Evolutionary conservation across 2,329 filamentous ascomycete genomes (phyloP), one percentile per base, ranked within the genome.

Genomic region (Cladophialophora carrionii): DNA sequence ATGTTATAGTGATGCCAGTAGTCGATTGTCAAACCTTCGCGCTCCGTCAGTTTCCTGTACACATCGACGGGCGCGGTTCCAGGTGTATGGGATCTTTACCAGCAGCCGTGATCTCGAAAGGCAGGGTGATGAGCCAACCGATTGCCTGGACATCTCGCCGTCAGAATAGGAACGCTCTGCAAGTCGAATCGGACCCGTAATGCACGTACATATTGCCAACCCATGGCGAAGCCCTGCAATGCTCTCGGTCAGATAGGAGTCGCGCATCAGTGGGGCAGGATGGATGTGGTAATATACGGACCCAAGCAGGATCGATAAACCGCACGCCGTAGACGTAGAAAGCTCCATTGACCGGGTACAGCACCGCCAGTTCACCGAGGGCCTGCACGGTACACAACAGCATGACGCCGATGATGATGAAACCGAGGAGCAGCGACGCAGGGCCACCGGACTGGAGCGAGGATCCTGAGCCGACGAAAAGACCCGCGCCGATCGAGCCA

Each of bases 231-330:
- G 0, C 92, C 67, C 66, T 62, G 53, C 32, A n/a, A n/a, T 37
- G 10, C 12, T 7, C 20, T 59, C 26, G 43, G 54, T 32, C 12
- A 29, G 26, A 55, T 43, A 14, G n/a, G n/a, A 20, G 37, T 43
- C 37, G 17, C 37, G 8, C 8, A 57, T 55, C 32, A 14, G 20
- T 3, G 14, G 49, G 10, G n/a, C n/a, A 17, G 14, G 14, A 20
- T 5, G 26, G 53, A 46, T 17, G n/a, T 24, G 12, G n/a, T 12
- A n/a, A n/a, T n/a, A n/a, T n/a, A 67, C 64, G 26, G 17, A 92
- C 57, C 92, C 92, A 96, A 0, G 93, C 92, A 0, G 93, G 94
- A 74, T 97, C 92, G n/a, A 98, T 78, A 73, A 98, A 97, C 17
- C 94, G 87, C 37, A 92, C 96, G 12, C 92, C 94, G 79, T 93